Percentiles rank a stretch among this genome's conserved stretches.
Evolutionary conservation across 176 grass and related monocot genomes (phyloP).

Genomic region (Cocos nucifera): DNA sequence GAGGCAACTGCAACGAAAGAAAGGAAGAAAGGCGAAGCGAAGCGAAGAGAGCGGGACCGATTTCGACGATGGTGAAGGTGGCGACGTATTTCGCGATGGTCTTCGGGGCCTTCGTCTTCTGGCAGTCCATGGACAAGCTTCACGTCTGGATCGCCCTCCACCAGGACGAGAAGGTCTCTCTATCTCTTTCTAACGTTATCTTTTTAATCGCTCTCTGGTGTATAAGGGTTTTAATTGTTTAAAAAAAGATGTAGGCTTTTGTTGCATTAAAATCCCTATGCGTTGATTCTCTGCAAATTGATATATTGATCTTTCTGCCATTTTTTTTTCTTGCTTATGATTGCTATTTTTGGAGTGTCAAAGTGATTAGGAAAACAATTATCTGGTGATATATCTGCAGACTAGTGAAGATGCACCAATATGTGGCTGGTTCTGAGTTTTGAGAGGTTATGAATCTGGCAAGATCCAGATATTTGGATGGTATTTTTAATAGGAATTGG

Average conservation of each 20-base stretch:
- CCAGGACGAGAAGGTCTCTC: slow-evolving; percentile 85
- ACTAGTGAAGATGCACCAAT: too few relatives aligned
- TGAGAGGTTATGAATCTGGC: too few relatives aligned
- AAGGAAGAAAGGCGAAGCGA: slow-evolving; percentile 3
- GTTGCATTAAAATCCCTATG: too few relatives aligned
- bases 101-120: slow-evolving; percentile 93
- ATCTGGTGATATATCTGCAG: too few relatives aligned
- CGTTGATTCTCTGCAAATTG: background rate
- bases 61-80: slow-evolving; percentile 61
- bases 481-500: too few relatives aligned
- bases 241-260: too few relatives aligned
- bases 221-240: too few relatives aligned
- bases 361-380: too few relatives aligned
- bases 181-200: background rate
- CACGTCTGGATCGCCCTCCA: slow-evolving; percentile 94
- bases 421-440: too few relatives aligned
- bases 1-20: background rate
- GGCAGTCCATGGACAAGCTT: slow-evolving; percentile 86
- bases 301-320: background rate
- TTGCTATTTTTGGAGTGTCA: background rate
- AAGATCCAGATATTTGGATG: too few relatives aligned
- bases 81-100: slow-evolving; percentile 85
- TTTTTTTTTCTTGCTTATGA: background rate
- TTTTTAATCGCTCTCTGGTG: background rate
- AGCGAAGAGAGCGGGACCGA: too few relatives aligned